Conservation (phyloP, 108 stramenopile genomes). For the Tribonema minus region DNA sequence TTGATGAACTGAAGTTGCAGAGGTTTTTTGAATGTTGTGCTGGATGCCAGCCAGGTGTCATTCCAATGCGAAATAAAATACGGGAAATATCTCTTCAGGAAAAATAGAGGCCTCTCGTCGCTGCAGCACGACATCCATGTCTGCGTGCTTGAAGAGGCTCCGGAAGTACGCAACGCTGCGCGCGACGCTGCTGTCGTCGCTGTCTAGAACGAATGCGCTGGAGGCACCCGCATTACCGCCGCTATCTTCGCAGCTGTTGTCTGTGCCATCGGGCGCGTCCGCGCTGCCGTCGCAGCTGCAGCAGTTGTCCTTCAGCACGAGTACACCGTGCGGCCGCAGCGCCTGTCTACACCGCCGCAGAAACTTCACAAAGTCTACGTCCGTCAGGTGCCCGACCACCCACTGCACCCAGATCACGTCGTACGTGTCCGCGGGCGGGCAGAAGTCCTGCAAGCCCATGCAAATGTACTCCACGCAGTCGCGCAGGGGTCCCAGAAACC, state of each 20-base stretch:
- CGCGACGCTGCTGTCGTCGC: constrained; percentile 75
- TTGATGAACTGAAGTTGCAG: too few species aligned
- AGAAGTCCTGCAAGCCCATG: constrained; percentile 72
- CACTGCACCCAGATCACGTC: constrained; percentile 89
- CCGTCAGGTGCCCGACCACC: constrained; percentile 80
- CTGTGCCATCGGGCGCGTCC: constrained; percentile 75
- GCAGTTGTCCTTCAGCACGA: constrained; percentile 83
- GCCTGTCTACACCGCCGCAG: constrained; percentile 63
- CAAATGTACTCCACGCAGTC: constrained; percentile 60
- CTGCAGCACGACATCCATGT: constrained; percentile 62
- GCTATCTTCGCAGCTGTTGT: too few species aligned
- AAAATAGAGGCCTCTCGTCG: constrained; percentile 69
- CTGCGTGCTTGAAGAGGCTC: constrained; percentile 68
- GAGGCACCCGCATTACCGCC: too few species aligned
- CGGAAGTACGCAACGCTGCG: constrained; percentile 69
- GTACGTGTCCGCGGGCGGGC: constrained; percentile 62
- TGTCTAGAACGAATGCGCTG: too few species aligned
- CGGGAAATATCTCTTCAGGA: constrained; percentile 78
- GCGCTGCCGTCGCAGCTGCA: constrained; percentile 57
- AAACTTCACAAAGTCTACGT: constrained; percentile 73
- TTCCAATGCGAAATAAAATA: constrained; percentile 72
- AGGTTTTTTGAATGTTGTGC: too few species aligned
- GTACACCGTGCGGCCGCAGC: constrained; percentile 63
- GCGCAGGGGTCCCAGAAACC: constrained; percentile 60
- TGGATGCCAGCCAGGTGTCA: not conserved